Base-by-base conservation (phyloP, 768 basidiomycete species). In the Tulasnella sp. region DNA sequence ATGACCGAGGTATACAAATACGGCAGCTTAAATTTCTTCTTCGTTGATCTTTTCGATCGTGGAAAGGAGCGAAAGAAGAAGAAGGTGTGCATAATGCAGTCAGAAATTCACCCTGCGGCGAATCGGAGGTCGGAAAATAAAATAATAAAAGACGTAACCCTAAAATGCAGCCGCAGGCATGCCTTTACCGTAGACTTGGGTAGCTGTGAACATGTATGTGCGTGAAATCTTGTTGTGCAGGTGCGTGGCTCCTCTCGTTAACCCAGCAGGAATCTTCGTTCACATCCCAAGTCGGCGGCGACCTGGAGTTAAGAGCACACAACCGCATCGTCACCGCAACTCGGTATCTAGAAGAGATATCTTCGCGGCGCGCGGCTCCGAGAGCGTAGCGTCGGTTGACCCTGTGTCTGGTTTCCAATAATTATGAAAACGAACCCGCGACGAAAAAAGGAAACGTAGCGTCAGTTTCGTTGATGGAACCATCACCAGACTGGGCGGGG, bases 1-100 rank as follows among this genome's bases (percentile, higher is more conserved):
- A n/a, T 54, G 54, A 54, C 54, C 54, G 54, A 54, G 54, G 54
- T 24, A 6, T 24, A 54, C 54, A 54, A 54, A 54, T 54, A 54
- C 24, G n/a, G 54, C 54, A 54, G 54, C 54, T n/a, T 54, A 54
- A n/a, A 54, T 54, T 54, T n/a, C 54, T 54, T 54, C 54, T n/a
- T 22, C 37, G 37, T 2, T 37, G 37, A 37, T 37, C 37, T 37
- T 37, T 54, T 8, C 50, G 50, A 7, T 24, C 22, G 22, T 50
- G 50, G 50, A 50, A 18, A 16, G 14, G 44, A 11, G n/a, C n/a
- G 44, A 44, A 44, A 11, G 14, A 44, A 44, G n/a, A n/a, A n/a
- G n/a, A n/a, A n/a, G n/a, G n/a, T n/a, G n/a, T n/a, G n/a, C n/a
- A n/a, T n/a, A n/a, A n/a, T n/a, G n/a, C n/a, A n/a, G 44, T 46